A percentile compares a stretch with the other conserved stretches of the same genome.
phyloP scores from a whole-genome alignment of 208 protist genomes.

The Trichomonas vaginalis region DNA sequence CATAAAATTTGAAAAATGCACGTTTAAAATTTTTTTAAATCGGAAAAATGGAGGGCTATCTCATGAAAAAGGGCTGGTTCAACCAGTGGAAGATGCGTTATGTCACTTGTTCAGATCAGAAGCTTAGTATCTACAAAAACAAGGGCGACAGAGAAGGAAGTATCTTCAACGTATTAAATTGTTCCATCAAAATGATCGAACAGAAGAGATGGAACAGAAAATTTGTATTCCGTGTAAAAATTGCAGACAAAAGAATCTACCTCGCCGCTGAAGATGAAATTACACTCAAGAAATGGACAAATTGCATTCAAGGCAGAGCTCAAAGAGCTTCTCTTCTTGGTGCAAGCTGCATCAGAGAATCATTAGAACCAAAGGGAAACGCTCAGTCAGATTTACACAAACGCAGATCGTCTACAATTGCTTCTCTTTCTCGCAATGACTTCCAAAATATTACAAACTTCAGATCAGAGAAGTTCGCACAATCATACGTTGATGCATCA shows the following conservation, averaged over 20 bases:
- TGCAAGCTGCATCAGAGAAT: background rate
- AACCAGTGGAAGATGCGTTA: background rate
- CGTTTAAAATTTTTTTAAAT: background rate
- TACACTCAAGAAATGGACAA: background rate
- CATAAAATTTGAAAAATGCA: no score
- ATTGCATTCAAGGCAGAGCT: background rate
- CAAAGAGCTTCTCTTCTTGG: background rate
- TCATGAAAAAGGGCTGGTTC: constrained; percentile 15
- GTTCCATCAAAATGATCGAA: background rate
- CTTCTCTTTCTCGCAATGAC: background rate
- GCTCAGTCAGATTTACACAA: background rate
- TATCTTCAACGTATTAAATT: background rate
- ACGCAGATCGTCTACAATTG: background rate
- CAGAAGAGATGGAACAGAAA: background rate
- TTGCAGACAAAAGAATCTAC: background rate
- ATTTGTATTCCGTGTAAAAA: background rate
- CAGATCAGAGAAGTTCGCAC: background rate
- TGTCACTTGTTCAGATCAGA: background rate
- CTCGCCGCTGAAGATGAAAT: constrained; percentile 8
- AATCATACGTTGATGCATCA: background rate
- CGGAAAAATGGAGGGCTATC: background rate
- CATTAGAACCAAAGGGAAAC: no score
- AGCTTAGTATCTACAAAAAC: background rate
- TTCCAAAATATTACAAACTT: background rate
- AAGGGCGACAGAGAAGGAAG: background rate